These are phyloP conservation scores for Trametes cubensis DNA, from an alignment of 768 basidiomycete species.

Conservation along the genomic window DNA sequence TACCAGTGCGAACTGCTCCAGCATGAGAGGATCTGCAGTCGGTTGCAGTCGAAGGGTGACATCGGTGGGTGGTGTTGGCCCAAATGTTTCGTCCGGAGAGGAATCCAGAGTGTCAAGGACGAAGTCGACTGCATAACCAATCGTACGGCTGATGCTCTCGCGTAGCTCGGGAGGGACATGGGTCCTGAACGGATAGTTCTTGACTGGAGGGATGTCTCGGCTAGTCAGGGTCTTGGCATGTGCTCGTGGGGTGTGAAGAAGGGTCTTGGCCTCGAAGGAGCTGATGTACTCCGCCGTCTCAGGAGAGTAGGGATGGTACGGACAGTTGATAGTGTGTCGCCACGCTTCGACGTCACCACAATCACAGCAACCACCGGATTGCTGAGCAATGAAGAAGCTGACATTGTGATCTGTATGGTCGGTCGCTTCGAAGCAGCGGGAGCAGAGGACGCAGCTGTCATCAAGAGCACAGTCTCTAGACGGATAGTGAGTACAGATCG, in stretches of 20 bases:
- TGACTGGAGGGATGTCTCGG: slow-evolving; percentile 60
- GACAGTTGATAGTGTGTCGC: slow-evolving; percentile 67
- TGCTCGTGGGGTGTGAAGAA: slow-evolving; percentile 32
- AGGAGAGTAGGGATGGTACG: slow-evolving; percentile 66
- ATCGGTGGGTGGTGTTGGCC: slow-evolving; percentile 55
- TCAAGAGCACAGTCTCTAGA: slow-evolving; percentile 87
- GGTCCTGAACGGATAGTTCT: slow-evolving; percentile 59
- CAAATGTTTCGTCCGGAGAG: slow-evolving; percentile 77
- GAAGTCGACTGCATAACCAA: slow-evolving; percentile 81
- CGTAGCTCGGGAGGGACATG: slow-evolving; percentile 65
- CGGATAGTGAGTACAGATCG: not conserved
- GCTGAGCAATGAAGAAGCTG: slow-evolving; percentile 90
- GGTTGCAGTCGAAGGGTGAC: slow-evolving; percentile 73
- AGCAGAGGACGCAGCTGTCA: slow-evolving; percentile 88
- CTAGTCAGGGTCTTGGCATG: slow-evolving; percentile 46
- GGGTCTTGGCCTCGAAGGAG: slow-evolving; percentile 30
- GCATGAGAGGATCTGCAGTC: slow-evolving; percentile 76
- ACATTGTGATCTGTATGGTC: slow-evolving; percentile 88
- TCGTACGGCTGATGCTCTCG: slow-evolving; percentile 72
- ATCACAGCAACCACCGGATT: slow-evolving; percentile 92
- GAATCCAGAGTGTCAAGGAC: slow-evolving; percentile 80
- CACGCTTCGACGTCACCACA: slow-evolving; percentile 93
- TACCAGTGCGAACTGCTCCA: slow-evolving; percentile 78
- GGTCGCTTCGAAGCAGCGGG: slow-evolving; percentile 87
- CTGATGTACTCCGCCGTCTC: slow-evolving; percentile 35